phyloP scores from a whole-genome alignment of 768 basidiomycete species.

The Agaricus subrufescens region DNA sequence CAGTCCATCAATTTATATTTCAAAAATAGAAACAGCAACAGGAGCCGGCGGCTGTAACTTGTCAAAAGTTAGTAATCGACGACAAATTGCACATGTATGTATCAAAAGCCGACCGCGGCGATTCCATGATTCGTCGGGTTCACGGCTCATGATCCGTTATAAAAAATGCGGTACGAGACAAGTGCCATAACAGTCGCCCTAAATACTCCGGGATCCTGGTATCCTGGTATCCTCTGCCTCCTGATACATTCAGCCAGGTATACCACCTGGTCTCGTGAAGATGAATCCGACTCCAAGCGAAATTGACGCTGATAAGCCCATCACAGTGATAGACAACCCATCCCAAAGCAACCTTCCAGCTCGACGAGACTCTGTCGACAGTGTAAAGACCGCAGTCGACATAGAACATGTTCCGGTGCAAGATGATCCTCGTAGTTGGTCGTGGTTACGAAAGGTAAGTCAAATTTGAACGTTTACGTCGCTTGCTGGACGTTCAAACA shows the following conservation, averaged over 20 bases:
- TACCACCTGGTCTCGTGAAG: neutral
- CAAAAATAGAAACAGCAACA: neutral
- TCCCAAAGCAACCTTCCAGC: conserved; percentile 1
- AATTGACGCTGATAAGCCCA: neutral
- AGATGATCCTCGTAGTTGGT: conserved; percentile 64
- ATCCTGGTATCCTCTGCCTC: neutral
- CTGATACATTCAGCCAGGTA: neutral
- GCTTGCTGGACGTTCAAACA: neutral
- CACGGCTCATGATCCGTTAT: no score
- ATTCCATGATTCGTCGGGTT: no score
- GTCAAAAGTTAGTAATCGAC: neutral
- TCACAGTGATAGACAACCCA: neutral
- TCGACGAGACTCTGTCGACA: neutral
- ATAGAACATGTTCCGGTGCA: conserved; percentile 51
- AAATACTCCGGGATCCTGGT: no score
- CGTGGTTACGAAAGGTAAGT: conserved; percentile 45
- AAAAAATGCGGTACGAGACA: no score
- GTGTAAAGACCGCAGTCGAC: conserved; percentile 21
- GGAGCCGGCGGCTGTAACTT: neutral
- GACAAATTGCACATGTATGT: neutral
- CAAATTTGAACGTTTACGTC: conserved; percentile 6
- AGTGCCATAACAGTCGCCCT: no score
- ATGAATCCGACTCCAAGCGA: neutral
- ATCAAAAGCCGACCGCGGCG: no score
- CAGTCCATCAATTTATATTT: neutral